A percentile compares a stretch with the other conserved stretches of the same genome.
phyloP scores from a whole-genome alignment of 129 eudicot genomes.

The Sambucus nigra region DNA sequence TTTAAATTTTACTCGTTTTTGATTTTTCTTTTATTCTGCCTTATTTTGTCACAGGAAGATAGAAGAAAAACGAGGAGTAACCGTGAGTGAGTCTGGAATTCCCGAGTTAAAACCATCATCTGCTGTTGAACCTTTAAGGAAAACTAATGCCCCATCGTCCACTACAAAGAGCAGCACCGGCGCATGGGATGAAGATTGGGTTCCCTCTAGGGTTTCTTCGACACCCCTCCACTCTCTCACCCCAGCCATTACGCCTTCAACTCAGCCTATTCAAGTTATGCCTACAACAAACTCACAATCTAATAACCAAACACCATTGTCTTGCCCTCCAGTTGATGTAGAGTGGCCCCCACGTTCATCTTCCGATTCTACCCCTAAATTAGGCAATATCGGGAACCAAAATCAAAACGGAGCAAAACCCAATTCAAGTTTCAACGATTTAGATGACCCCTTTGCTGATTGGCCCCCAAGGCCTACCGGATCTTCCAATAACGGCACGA shows the following conservation, averaged over 20 bases:
- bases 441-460: constrained; percentile 92
- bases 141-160: constrained; percentile 31
- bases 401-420: constrained; percentile 31
- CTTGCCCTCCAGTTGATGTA: constrained; percentile 67
- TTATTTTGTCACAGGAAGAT: constrained; percentile 47
- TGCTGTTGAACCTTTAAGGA: constrained; percentile 26
- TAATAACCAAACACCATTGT: constrained; percentile 32
- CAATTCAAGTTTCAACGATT: constrained; percentile 54
- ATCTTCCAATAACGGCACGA: constrained; percentile 28
- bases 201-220: constrained; percentile 34
- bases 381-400: constrained; percentile 19
- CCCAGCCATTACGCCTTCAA: constrained; percentile 20
- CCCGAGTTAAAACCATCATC: constrained; percentile 38
- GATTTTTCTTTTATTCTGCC: not conserved
- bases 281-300: constrained; percentile 22
- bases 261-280: constrained; percentile 25
- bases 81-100: constrained; percentile 56
- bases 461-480: constrained; percentile 73
- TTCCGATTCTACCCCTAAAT: constrained; percentile 22
- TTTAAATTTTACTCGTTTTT: not conserved
- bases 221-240: constrained; percentile 26
- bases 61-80: constrained; percentile 90
- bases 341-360: constrained; percentile 85
- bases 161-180: constrained; percentile 31
- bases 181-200: constrained; percentile 98